Evolutionary conservation across 495 filamentous ascomycete species (phyloP).

Genomic region (Paragyromitra xinjiangensis): DNA sequence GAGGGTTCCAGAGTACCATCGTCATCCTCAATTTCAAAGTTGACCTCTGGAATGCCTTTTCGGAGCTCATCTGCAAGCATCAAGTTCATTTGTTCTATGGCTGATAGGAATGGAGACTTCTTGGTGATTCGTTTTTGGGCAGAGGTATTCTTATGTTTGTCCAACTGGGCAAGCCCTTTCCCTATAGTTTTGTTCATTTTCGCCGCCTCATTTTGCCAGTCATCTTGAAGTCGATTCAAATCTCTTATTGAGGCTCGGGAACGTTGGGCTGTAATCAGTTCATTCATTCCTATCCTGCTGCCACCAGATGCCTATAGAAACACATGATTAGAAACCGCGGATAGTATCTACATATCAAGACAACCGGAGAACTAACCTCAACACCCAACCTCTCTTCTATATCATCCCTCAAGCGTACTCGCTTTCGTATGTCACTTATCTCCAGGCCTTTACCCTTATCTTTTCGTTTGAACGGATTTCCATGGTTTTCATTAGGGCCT

Average conservation of each 20-base stretch:
- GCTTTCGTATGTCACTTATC: no score
- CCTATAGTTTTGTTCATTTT: background rate
- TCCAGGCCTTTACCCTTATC: no score
- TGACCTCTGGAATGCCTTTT: background rate
- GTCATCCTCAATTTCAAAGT: background rate
- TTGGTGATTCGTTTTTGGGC: background rate
- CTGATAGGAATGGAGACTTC: background rate
- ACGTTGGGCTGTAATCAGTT: background rate
- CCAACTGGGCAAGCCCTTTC: background rate
- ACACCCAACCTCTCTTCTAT: no score
- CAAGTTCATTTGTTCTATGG: background rate
- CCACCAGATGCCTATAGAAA: background rate
- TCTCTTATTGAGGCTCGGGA: background rate
- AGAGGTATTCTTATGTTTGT: background rate
- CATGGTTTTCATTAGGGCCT: no score
- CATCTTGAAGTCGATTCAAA: background rate
- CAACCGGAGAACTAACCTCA: no score
- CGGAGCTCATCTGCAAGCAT: slow-evolving; percentile 1
- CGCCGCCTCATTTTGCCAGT: background rate
- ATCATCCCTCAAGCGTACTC: no score
- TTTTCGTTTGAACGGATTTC: no score
- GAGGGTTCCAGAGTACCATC: background rate
- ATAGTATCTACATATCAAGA: background rate
- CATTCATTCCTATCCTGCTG: background rate
- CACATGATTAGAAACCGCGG: background rate